Evolutionary conservation across 805 yeast genomes (phyloP).

Genomic region (Sungouiozyma ichnusensis): DNA sequence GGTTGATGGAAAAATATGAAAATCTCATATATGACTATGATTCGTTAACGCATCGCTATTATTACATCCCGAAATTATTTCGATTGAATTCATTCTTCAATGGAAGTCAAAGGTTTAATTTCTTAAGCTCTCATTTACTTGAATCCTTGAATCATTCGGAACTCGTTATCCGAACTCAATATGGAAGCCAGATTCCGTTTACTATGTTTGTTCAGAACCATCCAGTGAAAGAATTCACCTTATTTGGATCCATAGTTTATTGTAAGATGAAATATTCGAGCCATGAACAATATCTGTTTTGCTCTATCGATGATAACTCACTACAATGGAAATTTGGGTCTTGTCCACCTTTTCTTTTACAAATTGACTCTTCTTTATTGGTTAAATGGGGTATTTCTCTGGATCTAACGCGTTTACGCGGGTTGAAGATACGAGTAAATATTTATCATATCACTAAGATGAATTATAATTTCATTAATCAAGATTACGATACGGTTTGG

Average conservation of each 20-base stretch:
- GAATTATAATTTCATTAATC: not conserved
- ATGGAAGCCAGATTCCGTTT: constrained; percentile 7
- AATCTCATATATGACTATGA: not conserved
- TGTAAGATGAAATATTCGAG: constrained; percentile 12
- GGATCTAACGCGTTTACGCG: not conserved
- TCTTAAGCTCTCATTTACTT: constrained; percentile 8
- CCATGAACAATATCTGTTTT: constrained; percentile 12
- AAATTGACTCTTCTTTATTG: not conserved
- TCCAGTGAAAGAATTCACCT: constrained; percentile 30
- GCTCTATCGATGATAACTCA: constrained; percentile 16
- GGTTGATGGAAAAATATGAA: constrained; percentile 1
- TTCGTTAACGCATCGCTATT: not conserved
- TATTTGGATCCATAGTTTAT: constrained; percentile 31
- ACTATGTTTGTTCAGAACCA: constrained; percentile 31
- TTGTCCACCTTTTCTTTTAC: not conserved
- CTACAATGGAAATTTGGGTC: not conserved
- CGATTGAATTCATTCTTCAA: constrained; percentile 2
- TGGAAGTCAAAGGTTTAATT: constrained; percentile 1
- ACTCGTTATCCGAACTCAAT: constrained; percentile 4
- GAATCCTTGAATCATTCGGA: constrained; percentile 5
- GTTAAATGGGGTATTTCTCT: not conserved
- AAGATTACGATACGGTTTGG: not conserved
- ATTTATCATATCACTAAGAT: not conserved
- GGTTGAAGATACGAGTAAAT: not conserved
- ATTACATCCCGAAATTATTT: constrained; percentile 2